Base-by-base conservation (phyloP, 1,284 basidiomycete genomes). In the Gomphus sp. region DNA sequence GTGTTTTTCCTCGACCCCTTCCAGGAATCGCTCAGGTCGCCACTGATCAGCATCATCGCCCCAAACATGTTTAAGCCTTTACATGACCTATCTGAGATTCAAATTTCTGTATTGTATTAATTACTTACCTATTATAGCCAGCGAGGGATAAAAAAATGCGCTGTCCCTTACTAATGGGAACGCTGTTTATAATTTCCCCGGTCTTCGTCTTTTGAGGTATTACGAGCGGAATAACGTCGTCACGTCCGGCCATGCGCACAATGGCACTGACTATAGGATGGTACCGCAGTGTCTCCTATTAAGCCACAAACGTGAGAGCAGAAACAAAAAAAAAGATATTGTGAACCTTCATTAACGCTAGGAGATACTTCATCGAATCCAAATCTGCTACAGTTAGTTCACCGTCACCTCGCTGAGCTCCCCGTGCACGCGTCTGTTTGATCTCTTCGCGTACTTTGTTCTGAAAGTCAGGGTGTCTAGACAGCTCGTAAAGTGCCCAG, bases 331-430 rank as follows among this genome's bases (percentile, higher is more conserved):
- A 43, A 18, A 39, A 39, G 48, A 51, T 1, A 14, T 34, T 56
- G 8, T 36, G 3, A 50, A 77, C 81, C 71, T 82, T 82, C 53
- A 84, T 67, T 18, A 79, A 71, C 3, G 81, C 81, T 18, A 70
- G 71, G 28, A 78, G 65, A 58, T 78, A 80, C 10, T 75, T 73
- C 77, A 85, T 83, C 44, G 67, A 61, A 45, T 83, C 80, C 49
- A 81, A 71, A 64, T 83, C 79, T 14, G 69, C 63, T 8, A 72
- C 62, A 16, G 72, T 73, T 63, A 80, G 76, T 45, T 75, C 69
- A 16, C 69, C 62, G 41, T 73, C 70, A 2, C 75, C 76, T 18
- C 75, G 71, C 47, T 41, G 55, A 12, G 37, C 44, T 10, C 47
- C 45, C 22, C 37, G 14, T 16, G 28, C 49, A n/a, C 50, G 51